phyloP scores from a whole-genome alignment of 331 rosid genomes.

The Quercus phellos region DNA sequence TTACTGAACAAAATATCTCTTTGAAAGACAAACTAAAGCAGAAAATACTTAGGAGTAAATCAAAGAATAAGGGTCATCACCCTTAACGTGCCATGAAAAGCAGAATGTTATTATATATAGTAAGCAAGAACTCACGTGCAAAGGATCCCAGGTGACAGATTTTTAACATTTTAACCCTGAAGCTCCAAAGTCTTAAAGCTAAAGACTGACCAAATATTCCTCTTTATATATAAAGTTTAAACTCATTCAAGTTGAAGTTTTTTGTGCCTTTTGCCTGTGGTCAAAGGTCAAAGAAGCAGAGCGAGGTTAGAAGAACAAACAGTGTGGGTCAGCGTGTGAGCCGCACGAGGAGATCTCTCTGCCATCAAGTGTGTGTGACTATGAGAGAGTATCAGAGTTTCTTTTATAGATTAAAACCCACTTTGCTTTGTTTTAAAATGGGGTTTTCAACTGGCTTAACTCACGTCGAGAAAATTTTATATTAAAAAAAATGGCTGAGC shows the following conservation, averaged over 20 bases:
- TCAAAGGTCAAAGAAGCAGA: slow-evolving; percentile 44
- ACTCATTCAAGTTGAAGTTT: slow-evolving; percentile 5
- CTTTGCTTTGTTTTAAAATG: slow-evolving; percentile 20
- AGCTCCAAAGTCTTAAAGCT: slow-evolving; percentile 7
- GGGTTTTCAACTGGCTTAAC: not conserved
- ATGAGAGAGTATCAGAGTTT: not conserved
- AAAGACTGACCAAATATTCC: slow-evolving; percentile 26
- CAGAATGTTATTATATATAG: slow-evolving; percentile 38
- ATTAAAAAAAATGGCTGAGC: not conserved
- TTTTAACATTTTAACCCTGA: slow-evolving; percentile 10
- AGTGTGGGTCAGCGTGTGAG: slow-evolving; percentile 69
- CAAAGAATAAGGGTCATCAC: slow-evolving; percentile 36
- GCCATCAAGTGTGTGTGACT: slow-evolving; percentile 9
- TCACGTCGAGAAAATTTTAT: too few relatives aligned
- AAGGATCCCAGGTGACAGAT: slow-evolving; percentile 52
- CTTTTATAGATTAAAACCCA: slow-evolving; percentile 22
- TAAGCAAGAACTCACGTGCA: slow-evolving; percentile 76
- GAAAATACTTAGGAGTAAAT: slow-evolving; percentile 8
- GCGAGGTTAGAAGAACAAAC: slow-evolving; percentile 42
- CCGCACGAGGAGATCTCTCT: slow-evolving; percentile 84
- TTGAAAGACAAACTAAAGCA: not conserved
- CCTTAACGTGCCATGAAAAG: slow-evolving; percentile 78
- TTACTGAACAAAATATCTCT: slow-evolving; percentile 12
- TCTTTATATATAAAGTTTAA: slow-evolving; percentile 9
- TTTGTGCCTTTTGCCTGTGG: slow-evolving; percentile 6